Evolutionary conservation across 2,329 filamentous ascomycete genomes (phyloP), one percentile per base, ranked within the genome.

Genomic region (Stenocarpella maydis): DNA sequence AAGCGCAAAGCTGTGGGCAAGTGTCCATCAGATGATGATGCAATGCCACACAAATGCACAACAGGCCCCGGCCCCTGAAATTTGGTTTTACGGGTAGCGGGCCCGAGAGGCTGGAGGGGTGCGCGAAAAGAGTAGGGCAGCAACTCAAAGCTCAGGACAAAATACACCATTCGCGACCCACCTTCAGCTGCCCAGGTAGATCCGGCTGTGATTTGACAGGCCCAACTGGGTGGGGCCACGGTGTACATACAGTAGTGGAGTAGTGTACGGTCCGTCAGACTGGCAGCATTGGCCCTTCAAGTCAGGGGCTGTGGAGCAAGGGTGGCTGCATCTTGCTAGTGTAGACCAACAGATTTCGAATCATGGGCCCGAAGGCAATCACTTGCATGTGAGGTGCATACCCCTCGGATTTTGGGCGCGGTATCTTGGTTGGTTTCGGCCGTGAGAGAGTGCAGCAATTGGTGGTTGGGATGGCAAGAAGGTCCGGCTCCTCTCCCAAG

Each of bases 271-370:
- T n/a, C n/a, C n/a, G n/a, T n/a, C n/a, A n/a, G n/a, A n/a, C n/a
- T n/a, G n/a, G n/a, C n/a, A n/a, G n/a, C n/a, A n/a, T n/a, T n/a
- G n/a, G 28, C 15, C 55, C 17, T 45, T 64, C 65, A 53, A 55
- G 54, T 45, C 69, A 69, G 60, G 69, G 69, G 67, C 53, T 45
- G 63, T 37, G 45, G 45, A 61, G 67, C 67, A 68, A 64, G 67
- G 64, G 61, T 67, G 68, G 65, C 65, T 67, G 68, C 68, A 68
- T 70, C n/a, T 41, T 58, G 68, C 52, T n/a, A n/a, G n/a, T n/a
- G 31, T 26, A 63, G 50, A 52, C 66, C 53, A 54, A 45, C 41
- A 67, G 41, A 37, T n/a, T 49, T 58, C 49, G 64, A 67, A 67
- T 49, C 64, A 58, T 67, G n/a, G 64, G 45, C 64, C 41, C 50